These are phyloP conservation scores for Saturnispora quitensis DNA, from an alignment of 805 yeast genomes.

Conservation along the genomic window DNA sequence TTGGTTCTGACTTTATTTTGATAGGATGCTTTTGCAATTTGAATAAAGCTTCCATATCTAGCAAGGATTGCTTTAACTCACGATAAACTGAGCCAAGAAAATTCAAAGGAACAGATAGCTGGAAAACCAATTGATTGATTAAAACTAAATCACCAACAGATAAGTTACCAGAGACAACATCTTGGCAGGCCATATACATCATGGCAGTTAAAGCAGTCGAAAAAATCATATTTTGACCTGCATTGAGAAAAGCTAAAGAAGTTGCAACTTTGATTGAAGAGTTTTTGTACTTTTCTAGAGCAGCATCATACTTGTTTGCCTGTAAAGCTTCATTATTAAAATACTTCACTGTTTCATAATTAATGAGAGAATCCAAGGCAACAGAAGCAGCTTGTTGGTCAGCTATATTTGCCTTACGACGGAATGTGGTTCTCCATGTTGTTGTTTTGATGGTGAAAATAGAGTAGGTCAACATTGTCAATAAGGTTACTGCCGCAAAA, in stretches of 20 bases:
- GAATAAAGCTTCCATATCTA: slow-evolving; percentile 94
- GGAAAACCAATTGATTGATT: slow-evolving; percentile 93
- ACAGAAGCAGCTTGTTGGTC: slow-evolving; percentile 94
- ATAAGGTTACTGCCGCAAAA: slow-evolving; percentile 81
- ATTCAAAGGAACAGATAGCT: slow-evolving; percentile 87
- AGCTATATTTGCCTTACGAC: slow-evolving; percentile 84
- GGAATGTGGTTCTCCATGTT: slow-evolving; percentile 90
- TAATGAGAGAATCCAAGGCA: slow-evolving; percentile 87
- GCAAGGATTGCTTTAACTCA: slow-evolving; percentile 82
- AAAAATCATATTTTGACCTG: slow-evolving; percentile 74
- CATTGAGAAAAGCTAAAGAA: slow-evolving; percentile 65
- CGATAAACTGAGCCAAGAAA: slow-evolving; percentile 93
- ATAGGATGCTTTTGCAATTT: slow-evolving; percentile 71
- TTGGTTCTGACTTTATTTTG: slow-evolving; percentile 49
- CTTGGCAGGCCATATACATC: slow-evolving; percentile 98
- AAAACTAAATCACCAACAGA: slow-evolving; percentile 93
- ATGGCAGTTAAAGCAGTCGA: slow-evolving; percentile 87
- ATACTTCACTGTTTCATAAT: slow-evolving; percentile 89
- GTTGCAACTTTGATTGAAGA: slow-evolving; percentile 78
- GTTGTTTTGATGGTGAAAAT: slow-evolving; percentile 85
- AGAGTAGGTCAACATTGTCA: slow-evolving; percentile 85
- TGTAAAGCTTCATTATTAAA: slow-evolving; percentile 86
- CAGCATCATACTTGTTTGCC: slow-evolving; percentile 66
- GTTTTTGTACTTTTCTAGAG: slow-evolving; percentile 64
- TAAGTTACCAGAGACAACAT: slow-evolving; percentile 72